phyloP scores from a whole-genome alignment of 768 basidiomycete species.

The Dictyophora rubrovolvata region DNA sequence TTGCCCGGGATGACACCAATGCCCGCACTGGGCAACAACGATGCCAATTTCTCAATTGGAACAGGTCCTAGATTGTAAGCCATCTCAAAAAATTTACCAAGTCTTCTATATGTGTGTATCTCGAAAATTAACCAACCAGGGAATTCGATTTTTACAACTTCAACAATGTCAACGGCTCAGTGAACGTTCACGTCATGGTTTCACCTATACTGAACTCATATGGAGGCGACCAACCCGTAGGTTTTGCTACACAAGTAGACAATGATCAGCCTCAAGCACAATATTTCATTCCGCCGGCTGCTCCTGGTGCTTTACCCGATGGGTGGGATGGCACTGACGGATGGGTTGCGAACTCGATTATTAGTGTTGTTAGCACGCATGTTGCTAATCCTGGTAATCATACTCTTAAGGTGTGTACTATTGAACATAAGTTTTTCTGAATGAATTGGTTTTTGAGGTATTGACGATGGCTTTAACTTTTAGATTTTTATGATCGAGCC shows the following conservation, averaged over 20 bases:
- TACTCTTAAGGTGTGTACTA: slow-evolving; percentile 44
- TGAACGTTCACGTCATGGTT: slow-evolving; percentile 37
- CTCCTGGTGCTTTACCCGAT: slow-evolving; percentile 35
- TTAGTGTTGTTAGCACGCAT: slow-evolving; percentile 31
- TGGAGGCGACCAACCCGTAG: slow-evolving; percentile 40
- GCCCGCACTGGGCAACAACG: slow-evolving; percentile 40
- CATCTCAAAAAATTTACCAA: too few species aligned
- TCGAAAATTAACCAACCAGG: too few species aligned
- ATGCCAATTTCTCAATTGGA: slow-evolving; percentile 48
- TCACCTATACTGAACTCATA: slow-evolving; percentile 46
- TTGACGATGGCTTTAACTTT: not conserved
- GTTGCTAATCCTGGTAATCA: slow-evolving; percentile 41
- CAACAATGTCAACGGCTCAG: slow-evolving; percentile 37
- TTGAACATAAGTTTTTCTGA: too few species aligned
- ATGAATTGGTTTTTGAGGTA: not conserved
- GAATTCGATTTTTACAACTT: slow-evolving; percentile 61
- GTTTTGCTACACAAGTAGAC: slow-evolving; percentile 43
- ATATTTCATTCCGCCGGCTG: slow-evolving; percentile 37
- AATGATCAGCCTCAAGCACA: slow-evolving; percentile 28
- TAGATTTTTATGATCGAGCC: slow-evolving; percentile 50
- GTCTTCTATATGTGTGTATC: too few species aligned
- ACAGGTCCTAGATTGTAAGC: slow-evolving; percentile 49
- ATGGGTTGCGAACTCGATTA: slow-evolving; percentile 44
- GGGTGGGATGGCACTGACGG: slow-evolving; percentile 39
- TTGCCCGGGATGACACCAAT: slow-evolving; percentile 50